Evolutionary conservation across 495 filamentous ascomycete species (phyloP), one percentile per base, ranked within the genome.

Genomic region (Talaromyces adpressus): DNA sequence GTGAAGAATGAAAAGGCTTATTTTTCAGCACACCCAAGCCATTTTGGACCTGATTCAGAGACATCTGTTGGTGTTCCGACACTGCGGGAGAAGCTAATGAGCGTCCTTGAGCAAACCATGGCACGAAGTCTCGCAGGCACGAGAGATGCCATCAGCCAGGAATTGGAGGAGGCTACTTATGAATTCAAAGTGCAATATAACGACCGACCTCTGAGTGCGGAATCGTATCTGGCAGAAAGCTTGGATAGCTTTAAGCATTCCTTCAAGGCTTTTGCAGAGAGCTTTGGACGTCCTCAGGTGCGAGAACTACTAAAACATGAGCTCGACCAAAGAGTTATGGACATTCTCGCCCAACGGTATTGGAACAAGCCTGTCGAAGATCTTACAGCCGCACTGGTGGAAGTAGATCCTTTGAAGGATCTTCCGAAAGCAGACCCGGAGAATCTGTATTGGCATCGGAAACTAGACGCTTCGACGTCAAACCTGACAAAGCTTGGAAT

Each of bases 171-270:
- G 74, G 92, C 94, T 5, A 93, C 91, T 0, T 99, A 99, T 69
- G 94, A 99, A 69, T 98, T 97, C 83, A 99, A 98, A 72, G 95
- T 99, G 20, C 95, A 99, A 73, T 99, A 99, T 76, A 99, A 98
- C 70, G 95, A 99, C 70, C 85, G 94, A 25, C 90, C 93, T 20
- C 78, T 99, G 53, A 94, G 91, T 64, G 95, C 94, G 1, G 95
- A 98, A 72, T 93, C 93, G 12, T 97, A 99, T 68, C 82, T 99
- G 14, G 95, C 94, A 3, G 94, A 96, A 66, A 93, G 88, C 68
- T 81, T 99, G 1, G 94, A 99, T 71, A 86, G 87, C 14, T 98
- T 99, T 82, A 99, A 99, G 79, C 94, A 98, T 75, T 91, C 91
- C 0, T 98, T 98, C 78, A 96, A 96, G 73, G 88, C 85, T 62